Evolutionary conservation across 192 early-diverging fungal genomes (phyloP), one percentile per base, ranked within the genome.

Genomic region (Linnemannia exigua): DNA sequence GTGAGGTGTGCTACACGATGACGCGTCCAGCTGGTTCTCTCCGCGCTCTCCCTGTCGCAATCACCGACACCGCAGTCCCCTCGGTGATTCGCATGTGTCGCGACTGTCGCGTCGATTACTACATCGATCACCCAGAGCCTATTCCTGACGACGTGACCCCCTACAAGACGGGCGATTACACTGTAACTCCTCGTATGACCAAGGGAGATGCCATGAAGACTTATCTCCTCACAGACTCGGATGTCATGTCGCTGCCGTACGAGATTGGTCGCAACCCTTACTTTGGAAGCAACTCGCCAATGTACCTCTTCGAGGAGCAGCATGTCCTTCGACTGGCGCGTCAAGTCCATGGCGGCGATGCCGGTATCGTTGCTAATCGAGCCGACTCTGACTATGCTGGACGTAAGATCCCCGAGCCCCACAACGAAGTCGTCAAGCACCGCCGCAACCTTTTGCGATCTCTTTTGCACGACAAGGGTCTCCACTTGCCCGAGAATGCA

Each of bases 151-250:
- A 51, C 5, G 31, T 72, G 14, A 46, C 44, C 8, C 47, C 70
- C 1, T 72, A 72, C 47, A 31, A 72, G 46, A 11, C 25, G n/a
- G 46, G 70, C 16, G 46, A 50, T 4, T 72, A 48, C 70, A 51
- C 38, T 1, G 28, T 72, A 20, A 72, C 70, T 12, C 70, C 70
- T 7, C 38, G 70, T 12, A 72, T 72, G 70, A 51, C 70, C 70
- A 72, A 72, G n/a, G 70, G 47, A 25, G 70, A 72, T 8, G 70
- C 70, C 70, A 72, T 50, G 70, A 72, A 72, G 70, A 17, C 70
- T 5, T 72, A 72, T 22, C 70, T 72, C 37, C 16, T 72, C 28
- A 72, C 2, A 4, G 3, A 33, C 47, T 51, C 70, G 47, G 70
- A 51, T 38, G 25, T 72, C 14, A 72, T 72, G 70, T 72, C 70